Evolutionary conservation across 2,329 filamentous ascomycete species (phyloP), one percentile per base, ranked within the genome.

Genomic region (Ciborinia camelliae): DNA sequence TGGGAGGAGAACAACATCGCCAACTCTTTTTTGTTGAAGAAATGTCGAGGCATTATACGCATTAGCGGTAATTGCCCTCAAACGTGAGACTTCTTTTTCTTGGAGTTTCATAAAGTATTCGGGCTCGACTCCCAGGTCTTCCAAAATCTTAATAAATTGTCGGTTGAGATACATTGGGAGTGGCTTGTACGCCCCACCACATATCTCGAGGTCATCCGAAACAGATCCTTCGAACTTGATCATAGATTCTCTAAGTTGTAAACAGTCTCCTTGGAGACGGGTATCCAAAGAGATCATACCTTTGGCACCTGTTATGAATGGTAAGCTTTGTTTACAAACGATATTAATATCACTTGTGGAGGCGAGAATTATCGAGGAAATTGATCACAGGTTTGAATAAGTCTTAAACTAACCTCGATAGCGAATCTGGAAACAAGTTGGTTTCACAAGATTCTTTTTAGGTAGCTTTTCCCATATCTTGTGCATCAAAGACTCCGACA

Each of bases 71-170:
- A 89, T 85, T 14, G 76, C 76, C 3, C 85, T 82, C 5, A 96
- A 78, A 15, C 81, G 78, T 0, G 81, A 69, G 4, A 95, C 77
- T 35, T 88, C 88, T n/a, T 79, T 77, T 0, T 80, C 77, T 74
- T 95, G 91, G 1, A 91, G 76, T 0, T 80, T 71, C 14, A 89
- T 73, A 68, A 96, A 94, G 74, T 84, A 88, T 0, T 76, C 64
- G 1, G 78, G 72, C 0, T 80, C 73, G 0, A 90, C 86, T 0
- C 83, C 82, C 75, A 94, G 86, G 69, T 96, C 92, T 72, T 96
- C 92, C 0, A 96, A 75, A 6, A 96, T 92, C 74, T 96, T 96
- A 77, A 96, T 92, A 67, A 93, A 81, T 69, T 91, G 90, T 0
- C 89, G 86, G 71, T 96, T 96, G 1, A 96, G 81, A 23, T 87